A percentile compares a stretch with the other conserved stretches of the same genome.
These are phyloP conservation scores for Phytophthora citricola DNA, from an alignment of 352 stramenopile genomes.

Conservation along the genomic window DNA sequence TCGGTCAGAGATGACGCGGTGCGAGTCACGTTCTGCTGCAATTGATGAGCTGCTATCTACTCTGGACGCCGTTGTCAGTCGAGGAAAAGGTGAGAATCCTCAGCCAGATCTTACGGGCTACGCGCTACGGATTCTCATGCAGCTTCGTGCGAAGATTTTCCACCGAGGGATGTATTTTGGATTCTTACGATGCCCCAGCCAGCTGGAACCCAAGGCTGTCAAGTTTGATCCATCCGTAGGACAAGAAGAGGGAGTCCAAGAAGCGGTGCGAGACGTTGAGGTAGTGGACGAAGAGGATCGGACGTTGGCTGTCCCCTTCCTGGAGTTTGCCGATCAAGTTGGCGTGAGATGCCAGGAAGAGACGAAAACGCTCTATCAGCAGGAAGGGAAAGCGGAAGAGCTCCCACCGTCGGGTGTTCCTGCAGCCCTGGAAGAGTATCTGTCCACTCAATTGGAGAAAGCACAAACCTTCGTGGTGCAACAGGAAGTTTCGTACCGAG, in stretches of 20 bases:
- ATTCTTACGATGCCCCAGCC: constrained; percentile 59
- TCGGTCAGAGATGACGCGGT: constrained; percentile 82
- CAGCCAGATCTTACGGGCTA: constrained; percentile 14
- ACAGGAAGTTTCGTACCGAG: constrained; percentile 60
- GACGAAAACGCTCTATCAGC: constrained; percentile 55
- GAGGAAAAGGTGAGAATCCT: neutral
- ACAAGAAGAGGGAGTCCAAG: constrained; percentile 12
- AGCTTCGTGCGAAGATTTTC: constrained; percentile 67
- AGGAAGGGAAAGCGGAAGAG: constrained; percentile 76
- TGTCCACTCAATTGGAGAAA: constrained; percentile 68
- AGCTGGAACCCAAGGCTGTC: constrained; percentile 49
- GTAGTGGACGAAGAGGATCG: constrained; percentile 54
- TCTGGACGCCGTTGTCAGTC: constrained; percentile 48
- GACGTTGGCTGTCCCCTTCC: constrained; percentile 37
- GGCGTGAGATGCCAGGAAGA: constrained; percentile 63
- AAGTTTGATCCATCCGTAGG: constrained; percentile 32
- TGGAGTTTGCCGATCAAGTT: constrained; percentile 68
- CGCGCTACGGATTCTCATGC: constrained; percentile 51
- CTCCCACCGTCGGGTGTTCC: constrained; percentile 67
- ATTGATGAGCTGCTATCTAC: constrained; percentile 71
- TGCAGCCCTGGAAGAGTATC: constrained; percentile 76
- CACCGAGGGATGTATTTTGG: constrained; percentile 70
- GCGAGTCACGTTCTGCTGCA: constrained; percentile 65
- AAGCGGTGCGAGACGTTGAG: constrained; percentile 47
- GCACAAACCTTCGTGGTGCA: constrained; percentile 56